Conservation (phyloP, 805 yeast species). For the Metschnikowia gelsemii region DNA sequence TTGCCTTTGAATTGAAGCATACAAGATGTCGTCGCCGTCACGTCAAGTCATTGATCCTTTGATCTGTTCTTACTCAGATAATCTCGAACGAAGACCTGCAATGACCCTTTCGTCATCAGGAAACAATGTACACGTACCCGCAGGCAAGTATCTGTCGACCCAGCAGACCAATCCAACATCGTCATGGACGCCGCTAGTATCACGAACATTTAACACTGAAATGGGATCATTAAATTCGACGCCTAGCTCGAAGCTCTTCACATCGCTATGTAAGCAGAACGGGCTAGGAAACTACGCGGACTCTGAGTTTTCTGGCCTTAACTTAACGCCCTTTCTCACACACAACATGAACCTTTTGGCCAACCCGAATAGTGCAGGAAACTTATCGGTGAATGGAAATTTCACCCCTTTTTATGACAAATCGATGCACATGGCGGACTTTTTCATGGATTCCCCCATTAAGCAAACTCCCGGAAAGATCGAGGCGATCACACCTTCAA, state of each 20-base stretch:
- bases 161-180: constrained; percentile 1
- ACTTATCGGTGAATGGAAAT: constrained; percentile 22
- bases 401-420: constrained; percentile 46
- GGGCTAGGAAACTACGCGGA: constrained; percentile 9
- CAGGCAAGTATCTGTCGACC: not conserved
- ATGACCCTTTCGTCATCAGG: constrained; percentile 8
- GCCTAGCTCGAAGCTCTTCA: constrained; percentile 32
- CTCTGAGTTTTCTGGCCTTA: constrained; percentile 31
- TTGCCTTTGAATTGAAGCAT: not conserved
- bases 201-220: constrained; percentile 38
- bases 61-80: constrained; percentile 25
- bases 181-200: constrained; percentile 46
- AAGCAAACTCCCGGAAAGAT: constrained; percentile 34
- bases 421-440: constrained; percentile 41
- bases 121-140: constrained; percentile 1
- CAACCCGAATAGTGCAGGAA: constrained; percentile 22
- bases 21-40: constrained; percentile 36
- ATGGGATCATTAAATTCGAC: constrained; percentile 36
- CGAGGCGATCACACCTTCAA: constrained; percentile 43
- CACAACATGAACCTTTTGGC: constrained; percentile 31
- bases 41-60: constrained; percentile 34
- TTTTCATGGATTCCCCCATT: constrained; percentile 46
- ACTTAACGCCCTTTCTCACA: constrained; percentile 43
- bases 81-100: constrained; percentile 6
- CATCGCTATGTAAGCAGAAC: constrained; percentile 15